Conservation (phyloP, 108 stramenopile species). For the Nitzschia putrida region DNA sequence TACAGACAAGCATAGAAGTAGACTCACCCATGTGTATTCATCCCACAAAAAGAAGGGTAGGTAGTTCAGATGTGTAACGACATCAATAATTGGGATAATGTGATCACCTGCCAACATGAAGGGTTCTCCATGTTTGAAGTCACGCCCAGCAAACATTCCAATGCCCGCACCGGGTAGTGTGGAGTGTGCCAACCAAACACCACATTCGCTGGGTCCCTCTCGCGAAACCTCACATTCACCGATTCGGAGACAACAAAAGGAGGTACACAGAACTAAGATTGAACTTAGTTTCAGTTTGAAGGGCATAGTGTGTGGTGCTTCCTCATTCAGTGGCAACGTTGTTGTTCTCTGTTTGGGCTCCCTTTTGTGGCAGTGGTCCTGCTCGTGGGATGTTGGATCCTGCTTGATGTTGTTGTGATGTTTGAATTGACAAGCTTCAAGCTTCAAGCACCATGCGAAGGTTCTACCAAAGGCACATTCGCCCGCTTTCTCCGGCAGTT, state of each 20-base stretch:
- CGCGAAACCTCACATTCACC: neutral
- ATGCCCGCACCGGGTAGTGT: constrained; percentile 67
- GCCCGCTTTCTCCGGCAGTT: no score
- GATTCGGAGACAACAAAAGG: no score
- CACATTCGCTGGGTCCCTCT: constrained; percentile 33
- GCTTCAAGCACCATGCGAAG: neutral
- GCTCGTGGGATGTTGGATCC: no score
- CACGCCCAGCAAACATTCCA: constrained; percentile 68
- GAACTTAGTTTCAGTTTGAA: neutral
- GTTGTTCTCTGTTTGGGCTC: neutral
- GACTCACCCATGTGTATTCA: constrained; percentile 44
- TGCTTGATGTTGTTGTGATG: no score
- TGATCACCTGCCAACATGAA: constrained; percentile 35
- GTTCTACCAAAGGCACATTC: no score
- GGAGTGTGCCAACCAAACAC: constrained; percentile 60
- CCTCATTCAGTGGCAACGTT: neutral
- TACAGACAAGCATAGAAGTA: neutral
- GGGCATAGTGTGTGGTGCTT: neutral
- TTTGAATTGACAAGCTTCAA: no score
- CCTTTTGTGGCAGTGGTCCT: no score
- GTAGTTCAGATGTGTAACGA: constrained; percentile 11
- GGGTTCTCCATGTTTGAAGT: constrained; percentile 29
- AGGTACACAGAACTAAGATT: no score
- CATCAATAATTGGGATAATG: constrained; percentile 46
- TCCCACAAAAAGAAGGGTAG: constrained; percentile 43